Conservation (phyloP, 176 grass and related monocot genomes). For the Poa annua region DNA sequence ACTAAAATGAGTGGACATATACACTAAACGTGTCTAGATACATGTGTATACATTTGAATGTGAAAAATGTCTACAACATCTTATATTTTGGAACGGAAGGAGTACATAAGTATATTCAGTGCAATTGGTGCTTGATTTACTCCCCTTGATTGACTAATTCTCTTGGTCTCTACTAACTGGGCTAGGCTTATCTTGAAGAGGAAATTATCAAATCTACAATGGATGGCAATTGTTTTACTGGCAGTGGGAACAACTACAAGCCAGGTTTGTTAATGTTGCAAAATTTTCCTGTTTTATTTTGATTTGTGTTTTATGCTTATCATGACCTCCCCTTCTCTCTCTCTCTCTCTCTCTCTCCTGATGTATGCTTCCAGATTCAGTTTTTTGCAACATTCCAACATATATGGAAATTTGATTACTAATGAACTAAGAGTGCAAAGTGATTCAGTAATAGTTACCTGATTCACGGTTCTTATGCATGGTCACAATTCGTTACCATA, state of each 20-base stretch:
- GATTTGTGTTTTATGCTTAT: background rate
- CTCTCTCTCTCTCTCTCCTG: too few species aligned
- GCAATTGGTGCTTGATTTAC: slow-evolving; percentile 26
- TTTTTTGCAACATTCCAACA: background rate
- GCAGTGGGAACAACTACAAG: slow-evolving; percentile 95
- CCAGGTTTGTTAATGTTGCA: slow-evolving; percentile 59
- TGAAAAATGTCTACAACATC: too few species aligned
- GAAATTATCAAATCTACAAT: slow-evolving; percentile 86
- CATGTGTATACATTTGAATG: too few species aligned
- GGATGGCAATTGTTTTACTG: slow-evolving; percentile 90
- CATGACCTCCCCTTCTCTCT: too few species aligned
- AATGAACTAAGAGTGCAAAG: background rate
- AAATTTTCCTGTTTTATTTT: slow-evolving; percentile 30
- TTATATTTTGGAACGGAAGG: too few species aligned
- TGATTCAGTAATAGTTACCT: background rate
- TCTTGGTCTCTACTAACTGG: slow-evolving; percentile 44
- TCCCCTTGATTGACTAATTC: slow-evolving; percentile 19
- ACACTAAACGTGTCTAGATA: too few species aligned
- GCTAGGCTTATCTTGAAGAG: slow-evolving; percentile 79
- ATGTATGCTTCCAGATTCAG: background rate
- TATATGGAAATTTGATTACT: background rate
- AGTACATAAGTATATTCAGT: slow-evolving; percentile 14
- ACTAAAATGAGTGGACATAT: too few species aligned
- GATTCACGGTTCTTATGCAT: too few species aligned
- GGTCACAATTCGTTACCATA: too few species aligned